A percentile compares a stretch with the other conserved stretches of the same genome.
Evolutionary conservation across 192 early-diverging fungal species (phyloP).

Genomic region (Paraglomus brasilianum): DNA sequence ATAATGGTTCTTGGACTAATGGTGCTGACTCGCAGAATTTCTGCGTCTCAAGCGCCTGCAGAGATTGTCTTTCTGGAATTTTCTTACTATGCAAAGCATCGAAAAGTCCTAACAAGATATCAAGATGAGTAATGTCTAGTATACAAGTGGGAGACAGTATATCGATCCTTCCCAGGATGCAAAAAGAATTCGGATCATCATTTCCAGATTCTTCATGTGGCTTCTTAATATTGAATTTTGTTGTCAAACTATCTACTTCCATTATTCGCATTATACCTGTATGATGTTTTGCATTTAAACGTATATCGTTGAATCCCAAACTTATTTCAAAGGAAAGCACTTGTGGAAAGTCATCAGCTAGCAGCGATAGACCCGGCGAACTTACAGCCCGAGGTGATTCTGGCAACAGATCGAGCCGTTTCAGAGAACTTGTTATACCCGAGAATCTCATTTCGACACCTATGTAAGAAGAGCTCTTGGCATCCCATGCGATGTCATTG

Average conservation of each 20-base stretch:
- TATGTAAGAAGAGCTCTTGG: neutral
- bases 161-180: conserved; percentile 9
- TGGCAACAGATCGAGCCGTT: neutral
- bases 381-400: neutral
- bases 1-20: no score
- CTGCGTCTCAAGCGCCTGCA: no score
- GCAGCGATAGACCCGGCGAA: neutral
- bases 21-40: no score
- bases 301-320: neutral
- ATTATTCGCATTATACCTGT: neutral
- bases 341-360: neutral
- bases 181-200: conserved; percentile 30
- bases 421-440: conserved; percentile 6
- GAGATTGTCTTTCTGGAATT: no score
- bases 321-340: conserved; percentile 1
- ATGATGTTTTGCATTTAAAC: neutral
- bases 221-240: neutral
- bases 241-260: conserved; percentile 10
- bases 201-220: neutral
- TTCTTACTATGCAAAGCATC: no score
- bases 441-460: neutral
- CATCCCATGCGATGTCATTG: neutral
- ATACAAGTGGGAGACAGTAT: conserved; percentile 1
- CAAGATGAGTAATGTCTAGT: conserved; percentile 2
- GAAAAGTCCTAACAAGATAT: neutral